Evolutionary conservation across 495 filamentous ascomycete species (phyloP).

Genomic region (Penicillium silybi): DNA sequence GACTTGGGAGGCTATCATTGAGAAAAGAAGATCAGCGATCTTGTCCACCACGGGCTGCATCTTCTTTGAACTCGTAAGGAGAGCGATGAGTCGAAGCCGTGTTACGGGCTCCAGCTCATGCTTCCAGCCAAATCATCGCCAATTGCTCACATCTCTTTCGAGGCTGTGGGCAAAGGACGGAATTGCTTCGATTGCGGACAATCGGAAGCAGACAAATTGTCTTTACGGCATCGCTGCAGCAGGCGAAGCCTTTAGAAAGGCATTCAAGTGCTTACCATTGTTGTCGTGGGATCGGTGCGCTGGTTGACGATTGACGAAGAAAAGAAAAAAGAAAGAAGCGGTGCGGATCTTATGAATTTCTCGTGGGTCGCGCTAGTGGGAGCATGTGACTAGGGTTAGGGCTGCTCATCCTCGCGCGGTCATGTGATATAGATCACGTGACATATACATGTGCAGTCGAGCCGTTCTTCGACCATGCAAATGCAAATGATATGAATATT

Average conservation of each 20-base stretch:
- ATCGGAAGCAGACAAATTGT: slow-evolving; percentile 33
- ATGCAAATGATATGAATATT: not conserved
- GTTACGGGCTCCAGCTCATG: slow-evolving; percentile 55
- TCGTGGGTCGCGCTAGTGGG: slow-evolving; percentile 39
- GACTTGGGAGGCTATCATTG: slow-evolving; percentile 99
- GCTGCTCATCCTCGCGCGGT: too few species aligned
- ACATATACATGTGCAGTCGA: not conserved
- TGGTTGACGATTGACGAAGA: slow-evolving; percentile 42
- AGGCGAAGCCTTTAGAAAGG: slow-evolving; percentile 33
- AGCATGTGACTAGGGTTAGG: slow-evolving; percentile 29
- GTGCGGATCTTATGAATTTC: slow-evolving; percentile 26
- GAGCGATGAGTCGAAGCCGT: slow-evolving; percentile 52
- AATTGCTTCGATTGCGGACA: slow-evolving; percentile 40
- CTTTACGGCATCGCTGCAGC: slow-evolving; percentile 35
- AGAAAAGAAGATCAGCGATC: slow-evolving; percentile 94
- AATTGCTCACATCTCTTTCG: slow-evolving; percentile 39
- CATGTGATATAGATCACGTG: not conserved
- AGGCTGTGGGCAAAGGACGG: slow-evolving; percentile 33
- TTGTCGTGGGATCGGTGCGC: slow-evolving; percentile 47
- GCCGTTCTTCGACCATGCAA: not conserved
- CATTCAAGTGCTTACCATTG: slow-evolving; percentile 46
- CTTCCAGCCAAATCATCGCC: slow-evolving; percentile 85
- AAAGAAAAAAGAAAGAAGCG: slow-evolving; percentile 22
- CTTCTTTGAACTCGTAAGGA: slow-evolving; percentile 92
- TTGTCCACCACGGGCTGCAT: slow-evolving; percentile 69